Percentiles rank a stretch among this genome's conserved stretches.
Evolutionary conservation across 176 grass and related monocot species (phyloP).

Genomic region (Rhipidocladum racemiflorum): DNA sequence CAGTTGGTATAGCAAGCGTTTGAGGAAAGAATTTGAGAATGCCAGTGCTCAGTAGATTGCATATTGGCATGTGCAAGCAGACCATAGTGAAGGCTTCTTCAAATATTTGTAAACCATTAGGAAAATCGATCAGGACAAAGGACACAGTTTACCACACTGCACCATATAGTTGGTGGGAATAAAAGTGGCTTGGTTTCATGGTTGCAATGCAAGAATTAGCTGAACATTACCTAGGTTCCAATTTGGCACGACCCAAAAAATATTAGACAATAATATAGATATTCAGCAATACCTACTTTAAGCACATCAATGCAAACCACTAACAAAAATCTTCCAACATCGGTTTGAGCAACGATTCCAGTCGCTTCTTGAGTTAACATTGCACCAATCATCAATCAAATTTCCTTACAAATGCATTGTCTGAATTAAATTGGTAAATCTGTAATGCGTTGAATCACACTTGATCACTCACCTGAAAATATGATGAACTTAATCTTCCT

Average conservation of each 20-base stretch:
- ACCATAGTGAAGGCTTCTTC: not conserved
- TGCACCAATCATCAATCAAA: not conserved
- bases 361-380: not conserved
- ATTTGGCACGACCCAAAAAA: not conserved
- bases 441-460: not conserved
- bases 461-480: slow-evolving; percentile 35
- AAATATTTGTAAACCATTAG: not conserved
- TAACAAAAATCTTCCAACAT: not conserved
- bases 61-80: not conserved
- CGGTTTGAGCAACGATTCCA: not conserved
- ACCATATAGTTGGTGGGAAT: not conserved
- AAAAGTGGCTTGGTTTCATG: not conserved
- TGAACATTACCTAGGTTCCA: not conserved
- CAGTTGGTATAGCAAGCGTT: not conserved
- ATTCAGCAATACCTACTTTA: slow-evolving; percentile 1
- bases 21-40: not conserved
- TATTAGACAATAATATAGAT: not conserved
- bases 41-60: not conserved
- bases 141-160: not conserved
- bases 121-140: not conserved
- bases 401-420: not conserved
- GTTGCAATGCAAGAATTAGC: not conserved
- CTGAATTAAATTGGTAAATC: not conserved
- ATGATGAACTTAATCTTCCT: slow-evolving; percentile 51
- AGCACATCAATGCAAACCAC: slow-evolving; percentile 8